Conservation (phyloP, 2,329 filamentous ascomycete species). For the Exophiala sp. region DNA sequence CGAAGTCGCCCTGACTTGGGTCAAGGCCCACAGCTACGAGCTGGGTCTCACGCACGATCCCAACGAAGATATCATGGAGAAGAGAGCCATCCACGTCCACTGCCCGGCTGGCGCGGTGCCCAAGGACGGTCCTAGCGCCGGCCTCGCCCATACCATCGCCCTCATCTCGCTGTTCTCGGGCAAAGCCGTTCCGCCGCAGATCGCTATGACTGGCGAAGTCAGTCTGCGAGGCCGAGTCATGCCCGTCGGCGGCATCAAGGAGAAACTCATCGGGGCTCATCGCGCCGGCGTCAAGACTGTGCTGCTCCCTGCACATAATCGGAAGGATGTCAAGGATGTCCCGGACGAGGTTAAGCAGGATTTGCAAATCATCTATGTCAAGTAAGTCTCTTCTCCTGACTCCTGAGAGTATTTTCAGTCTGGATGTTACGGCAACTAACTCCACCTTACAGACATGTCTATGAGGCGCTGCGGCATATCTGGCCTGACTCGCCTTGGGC, state of each 20-base stretch:
- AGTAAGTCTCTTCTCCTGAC: conserved; percentile 51
- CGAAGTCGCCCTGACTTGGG: conserved; percentile 93
- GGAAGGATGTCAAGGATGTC: conserved; percentile 86
- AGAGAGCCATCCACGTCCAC: conserved; percentile 88
- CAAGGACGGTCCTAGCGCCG: conserved; percentile 79
- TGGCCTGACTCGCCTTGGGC: conserved; percentile 91
- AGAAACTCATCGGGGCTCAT: conserved; percentile 93
- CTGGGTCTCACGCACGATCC: conserved; percentile 75
- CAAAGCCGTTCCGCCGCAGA: conserved; percentile 77
- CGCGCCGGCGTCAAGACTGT: conserved; percentile 93
- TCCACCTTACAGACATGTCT: conserved; percentile 62
- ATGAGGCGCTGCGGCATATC: conserved; percentile 83
- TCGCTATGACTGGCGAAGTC: conserved; percentile 85
- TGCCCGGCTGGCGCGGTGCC: conserved; percentile 92
- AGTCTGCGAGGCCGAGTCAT: conserved; percentile 83
- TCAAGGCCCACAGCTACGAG: conserved; percentile 90
- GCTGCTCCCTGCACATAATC: conserved; percentile 76
- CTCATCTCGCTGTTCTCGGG: conserved; percentile 84
- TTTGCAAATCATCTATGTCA: conserved; percentile 81
- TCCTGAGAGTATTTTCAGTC: background rate
- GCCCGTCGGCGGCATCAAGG: conserved; percentile 95
- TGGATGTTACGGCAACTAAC: background rate
- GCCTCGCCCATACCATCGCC: conserved; percentile 88
- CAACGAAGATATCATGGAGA: conserved; percentile 90
- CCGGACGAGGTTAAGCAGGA: conserved; percentile 84